Evolutionary conservation across 371 early-diverging fungal genomes (phyloP), one percentile per base, ranked within the genome.

Genomic region (Mortierella sp.): DNA sequence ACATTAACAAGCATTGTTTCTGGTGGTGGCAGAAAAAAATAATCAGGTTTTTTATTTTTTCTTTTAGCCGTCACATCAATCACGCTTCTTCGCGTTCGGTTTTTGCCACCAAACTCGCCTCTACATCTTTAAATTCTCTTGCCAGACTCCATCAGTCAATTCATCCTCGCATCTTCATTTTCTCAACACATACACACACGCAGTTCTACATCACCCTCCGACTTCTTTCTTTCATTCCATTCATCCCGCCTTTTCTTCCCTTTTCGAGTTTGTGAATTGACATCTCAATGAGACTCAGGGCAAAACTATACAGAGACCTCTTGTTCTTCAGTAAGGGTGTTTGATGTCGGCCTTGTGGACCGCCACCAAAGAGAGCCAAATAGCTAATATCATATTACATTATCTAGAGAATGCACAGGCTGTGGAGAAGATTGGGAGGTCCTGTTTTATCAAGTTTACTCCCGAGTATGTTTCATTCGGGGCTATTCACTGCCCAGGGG

Each of bases 401-500:
- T 36, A 28, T 13, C n/a, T 53, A 79, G 80, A 79, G 47, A 70
- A 74, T 28, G 81, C 76, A 3, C 81, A 81, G 43, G 75, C 81
- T 0, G 76, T 81, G 6, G 81, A 81, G 58, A 81, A 75, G 63
- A 75, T 81, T 36, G 81, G 81, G 22, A 71, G 60, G 57, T 75
- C 81, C 1, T 69, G 69, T 43, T 81, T 65, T 38, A 67, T 81
- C 68, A 81, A 81, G 61, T 81, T 81, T 21, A 63, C 76, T 1
- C 72, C 72, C 16, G 72, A 71, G 4, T 75, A n/a, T 52, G 81
- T 75, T 16, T 50, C 72, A 22, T 81, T 81, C 50, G 81, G 81
- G 0, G 81, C 81, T 21, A 72, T 69, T 40, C 68, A 71, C 16
- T 63, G 75, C 8, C 59, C 75, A 4, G 66, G 69, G 1, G 81